A percentile compares a stretch with the other conserved stretches of the same genome.
Evolutionary conservation across 1,284 basidiomycete genomes (phyloP).

Genomic region (Naganishia liquefaciens): DNA sequence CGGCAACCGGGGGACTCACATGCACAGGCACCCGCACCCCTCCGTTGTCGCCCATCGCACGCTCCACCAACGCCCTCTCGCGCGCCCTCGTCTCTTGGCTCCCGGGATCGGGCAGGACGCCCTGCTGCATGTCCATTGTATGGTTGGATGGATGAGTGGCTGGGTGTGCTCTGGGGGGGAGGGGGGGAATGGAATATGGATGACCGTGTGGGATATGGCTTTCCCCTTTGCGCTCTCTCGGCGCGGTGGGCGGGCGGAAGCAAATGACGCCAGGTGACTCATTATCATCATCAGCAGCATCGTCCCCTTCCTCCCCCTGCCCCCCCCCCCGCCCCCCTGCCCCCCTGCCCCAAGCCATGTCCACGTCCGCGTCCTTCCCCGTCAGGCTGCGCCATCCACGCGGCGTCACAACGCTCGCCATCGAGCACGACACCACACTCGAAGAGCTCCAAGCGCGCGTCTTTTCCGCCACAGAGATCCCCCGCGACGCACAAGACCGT

Average conservation of each 20-base stretch:
- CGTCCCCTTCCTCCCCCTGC: too few species aligned
- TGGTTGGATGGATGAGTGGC: background rate
- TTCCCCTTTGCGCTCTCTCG: too few species aligned
- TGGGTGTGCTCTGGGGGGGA: too few species aligned
- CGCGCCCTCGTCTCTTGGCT: slow-evolving; percentile 2
- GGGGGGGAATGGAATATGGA: too few species aligned
- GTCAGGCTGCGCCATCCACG: slow-evolving; percentile 76
- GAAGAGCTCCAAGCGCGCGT: slow-evolving; percentile 72
- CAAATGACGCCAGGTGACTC: too few species aligned
- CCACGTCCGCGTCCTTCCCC: slow-evolving; percentile 34
- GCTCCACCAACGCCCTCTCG: slow-evolving; percentile 1
- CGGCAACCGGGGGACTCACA: slow-evolving; percentile 23
- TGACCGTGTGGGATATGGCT: background rate
- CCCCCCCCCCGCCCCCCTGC: too few species aligned
- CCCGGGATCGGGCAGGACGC: background rate
- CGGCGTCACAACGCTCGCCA: slow-evolving; percentile 73
- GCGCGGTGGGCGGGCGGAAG: too few species aligned
- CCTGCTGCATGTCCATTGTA: too few species aligned
- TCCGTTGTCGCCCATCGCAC: slow-evolving; percentile 24
- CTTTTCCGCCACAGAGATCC: slow-evolving; percentile 66
- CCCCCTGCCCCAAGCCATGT: too few species aligned
- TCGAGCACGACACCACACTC: slow-evolving; percentile 61
- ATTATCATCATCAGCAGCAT: too few species aligned
- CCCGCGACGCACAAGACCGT: slow-evolving; percentile 75
- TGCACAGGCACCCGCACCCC: slow-evolving; percentile 29